These are phyloP conservation scores for Scytalidium lignicola DNA, from an alignment of 2,329 filamentous ascomycete genomes.

Conservation along the genomic window DNA sequence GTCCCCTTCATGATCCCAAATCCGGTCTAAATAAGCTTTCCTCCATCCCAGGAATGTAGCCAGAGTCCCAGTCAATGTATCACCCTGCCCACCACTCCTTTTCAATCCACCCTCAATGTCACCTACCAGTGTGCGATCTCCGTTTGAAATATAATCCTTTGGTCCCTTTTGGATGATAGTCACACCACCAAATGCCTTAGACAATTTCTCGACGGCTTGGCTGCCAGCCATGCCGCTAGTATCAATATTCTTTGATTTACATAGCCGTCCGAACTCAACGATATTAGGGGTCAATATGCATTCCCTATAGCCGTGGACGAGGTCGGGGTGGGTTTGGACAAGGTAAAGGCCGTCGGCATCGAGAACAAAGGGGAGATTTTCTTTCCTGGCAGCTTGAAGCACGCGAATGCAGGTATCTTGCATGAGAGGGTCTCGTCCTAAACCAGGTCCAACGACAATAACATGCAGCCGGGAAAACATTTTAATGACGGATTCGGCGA, in stretches of 20 bases:
- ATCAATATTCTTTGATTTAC: conserved; percentile 68
- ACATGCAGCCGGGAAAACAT: conserved; percentile 87
- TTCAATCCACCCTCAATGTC: conserved; percentile 81
- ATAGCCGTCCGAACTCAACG: conserved; percentile 82
- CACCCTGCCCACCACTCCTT: conserved; percentile 89
- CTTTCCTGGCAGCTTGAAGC: conserved; percentile 69
- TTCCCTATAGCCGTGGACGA: conserved; percentile 74
- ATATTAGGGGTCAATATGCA: conserved; percentile 94
- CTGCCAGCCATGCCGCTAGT: conserved; percentile 34
- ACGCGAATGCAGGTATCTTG: conserved; percentile 78
- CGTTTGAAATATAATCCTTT: conserved; percentile 79
- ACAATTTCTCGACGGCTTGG: conserved; percentile 57
- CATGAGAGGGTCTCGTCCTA: conserved; percentile 86
- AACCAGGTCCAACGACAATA: conserved; percentile 85
- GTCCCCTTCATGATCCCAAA: conserved; percentile 64
- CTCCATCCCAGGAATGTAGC: conserved; percentile 88
- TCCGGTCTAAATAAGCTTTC: conserved; percentile 73
- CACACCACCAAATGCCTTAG: conserved; percentile 75
- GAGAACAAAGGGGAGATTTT: conserved; percentile 73
- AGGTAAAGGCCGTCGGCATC: conserved; percentile 86
- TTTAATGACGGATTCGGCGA: conserved; percentile 65
- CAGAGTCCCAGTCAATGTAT: conserved; percentile 85
- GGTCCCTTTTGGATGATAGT: conserved; percentile 87
- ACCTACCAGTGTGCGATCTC: conserved; percentile 66
- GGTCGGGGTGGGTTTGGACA: conserved; percentile 67